Evolutionary conservation across 2,329 filamentous ascomycete species (phyloP).

Genomic region (Sphaerulina populicola): DNA sequence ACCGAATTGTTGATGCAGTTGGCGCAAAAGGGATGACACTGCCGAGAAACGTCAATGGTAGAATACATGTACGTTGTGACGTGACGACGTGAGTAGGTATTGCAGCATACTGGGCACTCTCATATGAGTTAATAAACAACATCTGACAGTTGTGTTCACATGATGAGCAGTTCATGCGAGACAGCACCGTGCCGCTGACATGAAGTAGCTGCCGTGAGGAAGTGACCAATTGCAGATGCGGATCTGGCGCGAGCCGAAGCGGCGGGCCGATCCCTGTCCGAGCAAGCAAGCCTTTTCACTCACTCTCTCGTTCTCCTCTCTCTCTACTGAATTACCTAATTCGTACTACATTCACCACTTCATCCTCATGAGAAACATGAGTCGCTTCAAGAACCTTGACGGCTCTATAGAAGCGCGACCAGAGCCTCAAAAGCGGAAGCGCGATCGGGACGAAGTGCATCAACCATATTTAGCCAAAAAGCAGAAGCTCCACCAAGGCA

Average conservation of each 20-base stretch:
- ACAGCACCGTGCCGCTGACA: conserved; percentile 5
- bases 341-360: neutral
- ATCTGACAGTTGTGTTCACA: neutral
- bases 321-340: neutral
- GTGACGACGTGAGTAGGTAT: neutral
- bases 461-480: conserved; percentile 4
- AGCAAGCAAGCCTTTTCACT: neutral
- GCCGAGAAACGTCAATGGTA: neutral
- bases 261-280: neutral
- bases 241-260: neutral
- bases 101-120: neutral
- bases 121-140: neutral
- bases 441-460: neutral
- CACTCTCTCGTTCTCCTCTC: neutral
- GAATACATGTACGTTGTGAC: neutral
- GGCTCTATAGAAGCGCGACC: conserved; percentile 6
- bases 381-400: conserved; percentile 7
- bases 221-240: neutral
- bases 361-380: neutral
- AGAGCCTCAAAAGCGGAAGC: conserved; percentile 9
- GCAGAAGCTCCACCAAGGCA: conserved; percentile 9
- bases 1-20: neutral
- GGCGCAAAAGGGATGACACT: neutral
- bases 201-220: neutral
- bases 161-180: conserved; percentile 3